Evolutionary conservation across 345 rosid genomes (phyloP), one percentile per base, ranked within the genome.

Genomic region (Eutrema japonicum): DNA sequence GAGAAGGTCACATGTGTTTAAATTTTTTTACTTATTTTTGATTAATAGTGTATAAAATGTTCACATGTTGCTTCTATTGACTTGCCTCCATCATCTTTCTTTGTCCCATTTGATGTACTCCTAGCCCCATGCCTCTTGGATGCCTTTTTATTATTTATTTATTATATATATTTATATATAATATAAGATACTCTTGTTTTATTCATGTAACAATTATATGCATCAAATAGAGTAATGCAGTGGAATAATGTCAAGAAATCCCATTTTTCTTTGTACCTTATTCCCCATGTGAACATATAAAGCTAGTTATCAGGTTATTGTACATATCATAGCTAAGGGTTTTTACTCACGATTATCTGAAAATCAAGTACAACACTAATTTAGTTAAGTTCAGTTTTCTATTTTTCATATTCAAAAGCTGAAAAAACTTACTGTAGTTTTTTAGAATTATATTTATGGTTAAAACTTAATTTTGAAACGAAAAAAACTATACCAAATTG

Each of bases 91-190:
- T 77, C 76, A 64, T 57, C 76, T 70, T 64, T 38, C 56, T 10
- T 77, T 77, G 80, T 77, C 80, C 41, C 68, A 70, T 77, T 47
- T 71, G 76, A 77, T 77, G 71, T 70, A 76, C 79, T 62, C 75
- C 63, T 76, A 62, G 66, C 71, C 79, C 75, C 72, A 70, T 77
- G 76, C 68, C 76, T 70, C 70, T 70, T 71, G 70, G 70, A 77
- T 71, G 64, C 67, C 41, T 77, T 48, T 74, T 60, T 54, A 13
- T 35, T 33, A 37, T 16, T n/a, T 57, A 7, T 37, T 10, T 40
- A 10, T 66, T 14, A 38, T 48, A 22, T 53, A 16, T 62, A 46
- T 22, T 7, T 52, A 18, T 8, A 22, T 36, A 29, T 26, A 16
- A 37, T 43, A 54, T 60, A 64, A 52, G 40, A 41, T 64, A 64